Conservation (phyloP, 208 protist genomes). For the Entamoeba nuttalli region DNA sequence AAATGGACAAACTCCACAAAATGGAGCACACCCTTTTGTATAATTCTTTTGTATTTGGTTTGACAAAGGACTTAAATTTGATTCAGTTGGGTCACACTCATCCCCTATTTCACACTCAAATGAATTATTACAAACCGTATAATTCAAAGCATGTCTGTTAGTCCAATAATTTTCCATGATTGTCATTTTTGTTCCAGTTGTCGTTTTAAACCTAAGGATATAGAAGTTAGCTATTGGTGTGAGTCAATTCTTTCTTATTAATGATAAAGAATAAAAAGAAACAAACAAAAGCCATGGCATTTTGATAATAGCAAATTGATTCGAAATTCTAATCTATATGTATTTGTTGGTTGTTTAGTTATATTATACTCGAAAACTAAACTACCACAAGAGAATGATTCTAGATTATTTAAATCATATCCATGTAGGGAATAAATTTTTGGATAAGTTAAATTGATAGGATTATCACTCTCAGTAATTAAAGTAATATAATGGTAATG, state of each 20-base stretch:
- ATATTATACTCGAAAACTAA: neutral
- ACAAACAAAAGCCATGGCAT: neutral
- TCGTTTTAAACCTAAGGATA: neutral
- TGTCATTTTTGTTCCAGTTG: neutral
- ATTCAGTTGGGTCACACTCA: neutral
- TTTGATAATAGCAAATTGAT: neutral
- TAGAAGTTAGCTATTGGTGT: neutral
- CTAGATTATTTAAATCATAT: neutral
- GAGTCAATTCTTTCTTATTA: too few species aligned
- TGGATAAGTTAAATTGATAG: neutral
- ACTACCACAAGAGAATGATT: neutral
- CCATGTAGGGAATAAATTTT: neutral
- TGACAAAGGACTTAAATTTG: neutral
- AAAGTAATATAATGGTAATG: neutral
- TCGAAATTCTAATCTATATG: neutral
- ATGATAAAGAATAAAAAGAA: neutral
- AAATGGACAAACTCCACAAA: neutral
- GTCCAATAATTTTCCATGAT: neutral
- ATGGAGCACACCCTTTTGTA: neutral
- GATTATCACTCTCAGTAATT: neutral
- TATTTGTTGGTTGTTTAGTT: neutral
- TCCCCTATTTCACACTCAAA: neutral
- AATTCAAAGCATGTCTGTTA: neutral
- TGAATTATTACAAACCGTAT: neutral
- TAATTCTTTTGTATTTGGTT: neutral